phyloP scores from a whole-genome alignment of 1,284 basidiomycete species.

The Phellinidium pouzarii region DNA sequence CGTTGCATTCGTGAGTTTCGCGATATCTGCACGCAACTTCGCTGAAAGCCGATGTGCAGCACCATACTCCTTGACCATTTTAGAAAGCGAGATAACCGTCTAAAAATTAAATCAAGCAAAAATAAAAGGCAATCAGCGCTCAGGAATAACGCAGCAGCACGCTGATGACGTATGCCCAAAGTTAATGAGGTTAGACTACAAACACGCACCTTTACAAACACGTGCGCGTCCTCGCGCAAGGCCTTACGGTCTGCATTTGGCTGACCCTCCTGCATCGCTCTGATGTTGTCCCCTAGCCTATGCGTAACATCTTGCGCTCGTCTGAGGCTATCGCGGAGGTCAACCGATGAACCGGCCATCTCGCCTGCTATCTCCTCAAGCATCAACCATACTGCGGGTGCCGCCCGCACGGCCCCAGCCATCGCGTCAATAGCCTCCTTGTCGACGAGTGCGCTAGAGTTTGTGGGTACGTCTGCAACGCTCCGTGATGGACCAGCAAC shows the following conservation, averaged over 20 bases:
- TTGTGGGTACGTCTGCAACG: constrained; percentile 37
- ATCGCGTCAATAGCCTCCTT: constrained; percentile 65
- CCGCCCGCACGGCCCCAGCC: constrained; percentile 57
- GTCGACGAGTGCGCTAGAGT: constrained; percentile 54
- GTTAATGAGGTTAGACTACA: background rate
- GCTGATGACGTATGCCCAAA: background rate
- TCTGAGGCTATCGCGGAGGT: constrained; percentile 44
- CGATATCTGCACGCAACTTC: constrained; percentile 56
- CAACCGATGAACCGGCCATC: constrained; percentile 32
- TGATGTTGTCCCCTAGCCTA: constrained; percentile 48
- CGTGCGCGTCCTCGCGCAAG: constrained; percentile 62
- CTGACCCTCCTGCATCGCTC: constrained; percentile 43
- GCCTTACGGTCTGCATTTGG: constrained; percentile 43
- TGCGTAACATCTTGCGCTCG: constrained; percentile 53
- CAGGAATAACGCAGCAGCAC: background rate
- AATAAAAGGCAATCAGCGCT: background rate
- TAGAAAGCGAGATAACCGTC: constrained; percentile 65
- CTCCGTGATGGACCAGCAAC: constrained; percentile 18
- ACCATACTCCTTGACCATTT: constrained; percentile 53
- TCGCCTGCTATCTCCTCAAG: constrained; percentile 55
- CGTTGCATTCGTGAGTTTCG: constrained; percentile 66
- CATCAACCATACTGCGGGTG: constrained; percentile 67
- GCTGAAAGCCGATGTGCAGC: constrained; percentile 48
- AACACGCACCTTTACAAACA: constrained; percentile 60
- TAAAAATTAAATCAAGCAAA: constrained; percentile 25